Base-by-base conservation (phyloP, 768 basidiomycete species). In the Phaffia australis region DNA sequence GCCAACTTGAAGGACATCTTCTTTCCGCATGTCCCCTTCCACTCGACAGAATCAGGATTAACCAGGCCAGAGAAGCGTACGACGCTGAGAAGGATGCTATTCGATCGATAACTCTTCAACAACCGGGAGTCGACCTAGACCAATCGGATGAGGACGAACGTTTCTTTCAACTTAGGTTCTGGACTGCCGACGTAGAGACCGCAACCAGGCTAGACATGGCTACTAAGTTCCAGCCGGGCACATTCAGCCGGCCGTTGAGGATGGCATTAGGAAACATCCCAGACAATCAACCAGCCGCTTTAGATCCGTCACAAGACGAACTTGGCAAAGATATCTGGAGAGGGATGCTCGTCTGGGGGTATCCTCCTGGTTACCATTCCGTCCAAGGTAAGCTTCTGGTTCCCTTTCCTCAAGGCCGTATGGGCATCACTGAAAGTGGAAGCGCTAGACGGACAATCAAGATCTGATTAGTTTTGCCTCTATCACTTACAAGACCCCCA, bases 291-390 rank as follows among this genome's bases (percentile, higher is more conserved):
- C n/a, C 6, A 14, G 59, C 50, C 21, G 57, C 23, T 18, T 11
- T 46, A 14, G 48, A 51, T 27, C 49, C 42, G 32, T 35, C 21
- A 25, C 25, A 15, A 7, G 52, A 51, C 4, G 66, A 62, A 60
- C 16, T 49, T 21, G 66, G 66, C 9, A 51, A 49, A n/a, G 61
- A 56, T 49, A 67, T 67, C 21, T 67, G 66, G 66, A 56, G 72
- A 54, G 83, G 83, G 56, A 88, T 89, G 73, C 78, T 83, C 30
- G 71, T 77, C 49, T 87, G 86, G 86, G 87, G 87, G 0, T 89
- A 88, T 72, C 87, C 87, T n/a, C 80, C 79, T 18, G 87, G 87
- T 0, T 89, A 86, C 85, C 72, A 29, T 18, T n/a, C 50, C 15
- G 23, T 21, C 8, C 29, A 56, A 56, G 60, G 65, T 66, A 15